Conservation (phyloP, 78 protist genomes). For the Paratrimastix pyriformis region DNA sequence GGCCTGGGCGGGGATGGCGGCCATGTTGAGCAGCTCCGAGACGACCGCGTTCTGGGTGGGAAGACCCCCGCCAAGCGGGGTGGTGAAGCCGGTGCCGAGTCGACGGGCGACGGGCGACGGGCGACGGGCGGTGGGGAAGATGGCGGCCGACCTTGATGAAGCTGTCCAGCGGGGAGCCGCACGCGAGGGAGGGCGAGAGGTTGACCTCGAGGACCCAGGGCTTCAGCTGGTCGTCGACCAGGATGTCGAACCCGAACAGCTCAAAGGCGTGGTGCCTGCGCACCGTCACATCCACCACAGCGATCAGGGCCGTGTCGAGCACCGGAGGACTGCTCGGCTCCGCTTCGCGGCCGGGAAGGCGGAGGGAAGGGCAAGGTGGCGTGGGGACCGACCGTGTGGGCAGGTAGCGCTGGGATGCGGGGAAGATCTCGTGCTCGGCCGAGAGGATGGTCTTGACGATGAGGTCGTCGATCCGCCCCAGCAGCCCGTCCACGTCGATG, state of each 20-base stretch:
- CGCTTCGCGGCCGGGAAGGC: background rate
- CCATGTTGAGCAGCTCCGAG: conserved; percentile 26
- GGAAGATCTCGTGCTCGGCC: conserved; percentile 12
- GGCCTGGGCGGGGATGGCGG: too few relatives aligned
- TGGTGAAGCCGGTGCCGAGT: too few relatives aligned
- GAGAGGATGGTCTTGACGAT: conserved; percentile 42
- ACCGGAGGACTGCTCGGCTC: background rate
- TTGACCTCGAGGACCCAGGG: conserved; percentile 24
- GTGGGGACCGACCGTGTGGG: background rate
- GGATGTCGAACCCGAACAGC: conserved; percentile 34
- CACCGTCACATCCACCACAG: too few relatives aligned
- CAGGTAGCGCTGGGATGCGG: background rate
- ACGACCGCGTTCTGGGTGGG: too few relatives aligned
- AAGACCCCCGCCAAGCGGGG: too few relatives aligned
- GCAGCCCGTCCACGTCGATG: background rate
- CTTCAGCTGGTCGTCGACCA: conserved; percentile 7
- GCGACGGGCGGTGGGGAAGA: too few relatives aligned
- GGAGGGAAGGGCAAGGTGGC: background rate
- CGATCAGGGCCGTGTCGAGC: too few relatives aligned
- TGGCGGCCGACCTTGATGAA: conserved; percentile 8
- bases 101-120: too few relatives aligned
- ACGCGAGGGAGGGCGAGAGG: background rate
- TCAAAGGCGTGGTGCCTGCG: conserved; percentile 36
- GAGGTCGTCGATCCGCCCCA: conserved; percentile 22
- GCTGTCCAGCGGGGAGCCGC: conserved; percentile 17